Conservation (phyloP, 805 yeast genomes). For the Ogataea dorogensis region DNA sequence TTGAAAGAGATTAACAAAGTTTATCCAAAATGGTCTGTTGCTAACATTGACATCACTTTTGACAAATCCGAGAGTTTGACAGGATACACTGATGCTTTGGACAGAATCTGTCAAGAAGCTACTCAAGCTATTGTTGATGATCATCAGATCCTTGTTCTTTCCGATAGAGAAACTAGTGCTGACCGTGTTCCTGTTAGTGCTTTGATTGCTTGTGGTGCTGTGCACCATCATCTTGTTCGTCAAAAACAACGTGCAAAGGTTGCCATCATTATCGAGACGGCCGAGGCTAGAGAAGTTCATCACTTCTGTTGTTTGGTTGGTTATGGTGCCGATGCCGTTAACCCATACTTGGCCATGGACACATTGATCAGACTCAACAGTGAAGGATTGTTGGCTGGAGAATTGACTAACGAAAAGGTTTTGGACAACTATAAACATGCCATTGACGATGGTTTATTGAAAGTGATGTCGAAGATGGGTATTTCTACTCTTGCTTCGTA, state of each 20-base stretch:
- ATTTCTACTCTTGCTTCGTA: slow-evolving; percentile 97
- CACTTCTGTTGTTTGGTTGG: slow-evolving; percentile 93
- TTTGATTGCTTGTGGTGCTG: slow-evolving; percentile 92
- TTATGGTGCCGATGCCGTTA: slow-evolving; percentile 95
- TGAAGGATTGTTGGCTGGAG: slow-evolving; percentile 66
- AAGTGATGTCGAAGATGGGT: slow-evolving; percentile 99
- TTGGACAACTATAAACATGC: slow-evolving; percentile 80
- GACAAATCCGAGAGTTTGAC: slow-evolving; percentile 75
- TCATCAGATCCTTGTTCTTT: slow-evolving; percentile 70
- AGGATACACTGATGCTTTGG: slow-evolving; percentile 83
- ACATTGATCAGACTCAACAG: slow-evolving; percentile 79
- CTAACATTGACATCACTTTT: slow-evolving; percentile 85
- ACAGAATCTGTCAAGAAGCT: slow-evolving; percentile 84
- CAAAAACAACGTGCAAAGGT: slow-evolving; percentile 95
- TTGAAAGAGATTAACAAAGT: slow-evolving; percentile 67
- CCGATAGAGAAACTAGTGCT: slow-evolving; percentile 63
- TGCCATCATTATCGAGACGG: slow-evolving; percentile 88
- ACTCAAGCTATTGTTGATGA: slow-evolving; percentile 77
- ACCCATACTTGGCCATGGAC: slow-evolving; percentile 92
- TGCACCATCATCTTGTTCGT: slow-evolving; percentile 93
- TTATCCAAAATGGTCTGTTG: slow-evolving; percentile 84
- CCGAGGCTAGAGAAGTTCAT: slow-evolving; percentile 97
- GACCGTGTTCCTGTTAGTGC: slow-evolving; percentile 80
- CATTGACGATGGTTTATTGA: slow-evolving; percentile 85
- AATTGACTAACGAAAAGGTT: slow-evolving; percentile 55